These are phyloP conservation scores for Fistulinella cinereoalba DNA, from an alignment of 1,284 basidiomycete genomes.

Conservation along the genomic window DNA sequence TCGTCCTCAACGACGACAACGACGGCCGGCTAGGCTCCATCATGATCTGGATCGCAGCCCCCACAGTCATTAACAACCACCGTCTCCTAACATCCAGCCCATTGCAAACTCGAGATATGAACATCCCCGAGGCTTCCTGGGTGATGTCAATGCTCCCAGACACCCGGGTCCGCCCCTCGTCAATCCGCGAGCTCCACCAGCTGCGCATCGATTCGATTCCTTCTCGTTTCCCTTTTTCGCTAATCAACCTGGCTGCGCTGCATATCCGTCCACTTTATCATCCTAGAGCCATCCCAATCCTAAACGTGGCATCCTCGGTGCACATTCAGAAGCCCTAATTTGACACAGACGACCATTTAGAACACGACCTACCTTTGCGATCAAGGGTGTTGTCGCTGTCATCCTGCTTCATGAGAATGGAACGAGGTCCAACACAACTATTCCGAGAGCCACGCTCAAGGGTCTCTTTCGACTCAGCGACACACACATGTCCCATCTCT, in stretches of 20 bases:
- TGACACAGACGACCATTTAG: constrained; percentile 19
- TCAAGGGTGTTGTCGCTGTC: constrained; percentile 27
- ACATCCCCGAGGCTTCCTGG: no score
- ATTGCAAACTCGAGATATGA: no score
- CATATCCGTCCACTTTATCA: constrained; percentile 16
- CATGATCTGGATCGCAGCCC: no score
- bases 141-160: no score
- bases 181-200: no score
- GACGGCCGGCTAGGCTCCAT: no score
- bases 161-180: no score
- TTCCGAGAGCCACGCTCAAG: constrained; percentile 24
- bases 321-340: constrained; percentile 15
- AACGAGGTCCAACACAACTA: constrained; percentile 21
- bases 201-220: no score
- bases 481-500: constrained; percentile 16
- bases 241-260: constrained; percentile 8
- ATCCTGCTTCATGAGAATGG: constrained; percentile 29
- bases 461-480: constrained; percentile 30
- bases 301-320: constrained; percentile 10
- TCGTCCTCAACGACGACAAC: not conserved
- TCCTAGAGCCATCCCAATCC: no score
- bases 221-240: constrained; percentile 1
- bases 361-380: constrained; percentile 21
- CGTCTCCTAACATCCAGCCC: no score
- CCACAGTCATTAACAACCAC: no score